Evolutionary conservation across 352 stramenopile genomes (phyloP).

Genomic region (Elongisporangium undulatum): DNA sequence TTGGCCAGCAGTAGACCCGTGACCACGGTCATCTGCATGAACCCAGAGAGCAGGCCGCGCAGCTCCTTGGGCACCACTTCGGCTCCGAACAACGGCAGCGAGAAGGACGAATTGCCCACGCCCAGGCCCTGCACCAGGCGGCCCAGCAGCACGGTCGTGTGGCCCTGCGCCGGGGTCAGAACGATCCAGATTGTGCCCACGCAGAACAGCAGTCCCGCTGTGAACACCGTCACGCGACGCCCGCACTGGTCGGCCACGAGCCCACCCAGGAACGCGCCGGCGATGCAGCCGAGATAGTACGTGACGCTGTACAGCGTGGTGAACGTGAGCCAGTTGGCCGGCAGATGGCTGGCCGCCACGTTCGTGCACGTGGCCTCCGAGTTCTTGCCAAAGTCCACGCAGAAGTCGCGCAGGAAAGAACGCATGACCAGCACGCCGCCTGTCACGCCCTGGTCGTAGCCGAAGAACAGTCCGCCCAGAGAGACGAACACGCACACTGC

Average conservation of each 20-base stretch:
- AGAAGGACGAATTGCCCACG: conserved; percentile 42
- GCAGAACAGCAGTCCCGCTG: conserved; percentile 29
- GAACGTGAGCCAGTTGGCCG: conserved; percentile 36
- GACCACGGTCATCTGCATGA: conserved; percentile 42
- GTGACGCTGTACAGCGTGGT: conserved; percentile 34
- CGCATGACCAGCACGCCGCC: conserved; percentile 37
- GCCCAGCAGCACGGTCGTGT: conserved; percentile 18
- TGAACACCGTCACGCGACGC: conserved; percentile 32
- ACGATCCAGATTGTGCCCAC: conserved; percentile 29
- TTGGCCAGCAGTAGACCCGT: conserved; percentile 36
- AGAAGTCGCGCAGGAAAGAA: conserved; percentile 40
- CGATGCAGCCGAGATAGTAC: conserved; percentile 39
- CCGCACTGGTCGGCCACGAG: conserved; percentile 28
- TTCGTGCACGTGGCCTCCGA: conserved; percentile 14
- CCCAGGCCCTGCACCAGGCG: conserved; percentile 37
- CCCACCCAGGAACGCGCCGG: conserved; percentile 22
- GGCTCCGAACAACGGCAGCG: conserved; percentile 33
- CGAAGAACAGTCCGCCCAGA: conserved; percentile 43
- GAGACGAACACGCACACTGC: conserved; percentile 33
- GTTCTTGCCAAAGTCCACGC: conserved; percentile 37
- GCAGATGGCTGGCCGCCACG: conserved; percentile 9
- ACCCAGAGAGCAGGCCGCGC: conserved; percentile 29
- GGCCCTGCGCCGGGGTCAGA: conserved; percentile 9
- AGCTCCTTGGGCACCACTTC: conserved; percentile 39
- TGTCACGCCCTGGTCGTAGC: conserved; percentile 40